Evolutionary conservation across 805 yeast species (phyloP).

Genomic region (Yamadazyma takamatsuzukensis): DNA sequence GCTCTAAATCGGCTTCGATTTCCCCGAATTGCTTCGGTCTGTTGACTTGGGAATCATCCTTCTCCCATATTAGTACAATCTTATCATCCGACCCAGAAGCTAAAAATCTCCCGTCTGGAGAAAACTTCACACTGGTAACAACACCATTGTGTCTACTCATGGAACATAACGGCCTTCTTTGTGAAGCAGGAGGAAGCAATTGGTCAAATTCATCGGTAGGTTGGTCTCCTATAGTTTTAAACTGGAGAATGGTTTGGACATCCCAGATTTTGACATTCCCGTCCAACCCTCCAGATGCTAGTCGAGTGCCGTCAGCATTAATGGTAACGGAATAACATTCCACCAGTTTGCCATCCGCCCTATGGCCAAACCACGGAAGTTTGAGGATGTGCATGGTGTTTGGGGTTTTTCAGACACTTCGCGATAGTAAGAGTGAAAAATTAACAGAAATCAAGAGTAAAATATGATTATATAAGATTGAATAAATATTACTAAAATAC

Average conservation of each 20-base stretch:
- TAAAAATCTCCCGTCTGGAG: conserved; percentile 85
- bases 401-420: too few relatives aligned
- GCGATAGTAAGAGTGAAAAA: too few relatives aligned
- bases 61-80: conserved; percentile 88
- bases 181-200: conserved; percentile 18
- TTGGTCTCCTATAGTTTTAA: conserved; percentile 19
- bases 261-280: conserved; percentile 94
- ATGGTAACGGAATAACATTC: conserved; percentile 85
- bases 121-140: conserved; percentile 87
- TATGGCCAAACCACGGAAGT: conserved; percentile 44
- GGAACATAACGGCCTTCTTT: conserved; percentile 63
- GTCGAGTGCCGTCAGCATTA: conserved; percentile 74
- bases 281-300: conserved; percentile 91
- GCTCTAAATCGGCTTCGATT: conserved; percentile 69
- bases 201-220: conserved; percentile 8
- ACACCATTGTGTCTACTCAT: conserved; percentile 97
- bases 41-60: conserved; percentile 64
- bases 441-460: too few relatives aligned
- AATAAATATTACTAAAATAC: conserved; percentile 25
- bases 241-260: conserved; percentile 48
- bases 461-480: too few relatives aligned
- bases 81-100: conserved; percentile 97
- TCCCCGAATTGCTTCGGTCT: conserved; percentile 65
- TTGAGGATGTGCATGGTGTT: conserved; percentile 42
- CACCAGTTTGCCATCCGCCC: conserved; percentile 72